Evolutionary conservation across 108 stramenopile species (phyloP).

Genomic region (Nitzschia sp.): DNA sequence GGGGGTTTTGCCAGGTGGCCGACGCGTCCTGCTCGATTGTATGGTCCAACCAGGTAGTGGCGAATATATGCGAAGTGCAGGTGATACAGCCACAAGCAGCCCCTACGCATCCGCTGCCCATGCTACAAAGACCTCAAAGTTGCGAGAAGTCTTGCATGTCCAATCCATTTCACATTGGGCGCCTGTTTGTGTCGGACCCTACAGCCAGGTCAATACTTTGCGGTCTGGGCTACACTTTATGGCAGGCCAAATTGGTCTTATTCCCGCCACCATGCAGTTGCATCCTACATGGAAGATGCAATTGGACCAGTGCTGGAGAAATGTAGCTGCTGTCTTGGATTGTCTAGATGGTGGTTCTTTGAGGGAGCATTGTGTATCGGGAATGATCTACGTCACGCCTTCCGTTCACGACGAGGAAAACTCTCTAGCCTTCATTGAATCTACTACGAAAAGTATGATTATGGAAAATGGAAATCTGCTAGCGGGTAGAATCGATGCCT

Average conservation of each 20-base stretch:
- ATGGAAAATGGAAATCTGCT: constrained; percentile 60
- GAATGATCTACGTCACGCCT: constrained; percentile 62
- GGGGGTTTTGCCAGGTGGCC: constrained; percentile 65
- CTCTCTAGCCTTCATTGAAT: constrained; percentile 24
- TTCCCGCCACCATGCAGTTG: constrained; percentile 86
- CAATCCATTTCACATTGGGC: constrained; percentile 95
- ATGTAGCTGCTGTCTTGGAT: constrained; percentile 80
- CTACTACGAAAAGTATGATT: constrained; percentile 41
- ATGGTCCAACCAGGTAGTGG: constrained; percentile 74
- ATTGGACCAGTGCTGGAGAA: constrained; percentile 81
- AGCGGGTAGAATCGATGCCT: constrained; percentile 63
- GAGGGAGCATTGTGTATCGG: constrained; percentile 50
- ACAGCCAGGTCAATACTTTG: constrained; percentile 93
- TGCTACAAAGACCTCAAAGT: constrained; percentile 50
- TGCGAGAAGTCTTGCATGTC: constrained; percentile 89
- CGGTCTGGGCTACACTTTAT: constrained; percentile 78
- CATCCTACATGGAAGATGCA: constrained; percentile 55
- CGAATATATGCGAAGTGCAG: constrained; percentile 50
- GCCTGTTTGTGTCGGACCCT: constrained; percentile 98
- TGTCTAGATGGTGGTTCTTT: constrained; percentile 72
- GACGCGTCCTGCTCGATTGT: constrained; percentile 82
- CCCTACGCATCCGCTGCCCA: constrained; percentile 44
- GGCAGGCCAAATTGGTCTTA: constrained; percentile 94
- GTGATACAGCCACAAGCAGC: not conserved
- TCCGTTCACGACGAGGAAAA: constrained; percentile 18